Base-by-base conservation (phyloP, 495 filamentous ascomycete genomes). In the Zalerion maritima region DNA sequence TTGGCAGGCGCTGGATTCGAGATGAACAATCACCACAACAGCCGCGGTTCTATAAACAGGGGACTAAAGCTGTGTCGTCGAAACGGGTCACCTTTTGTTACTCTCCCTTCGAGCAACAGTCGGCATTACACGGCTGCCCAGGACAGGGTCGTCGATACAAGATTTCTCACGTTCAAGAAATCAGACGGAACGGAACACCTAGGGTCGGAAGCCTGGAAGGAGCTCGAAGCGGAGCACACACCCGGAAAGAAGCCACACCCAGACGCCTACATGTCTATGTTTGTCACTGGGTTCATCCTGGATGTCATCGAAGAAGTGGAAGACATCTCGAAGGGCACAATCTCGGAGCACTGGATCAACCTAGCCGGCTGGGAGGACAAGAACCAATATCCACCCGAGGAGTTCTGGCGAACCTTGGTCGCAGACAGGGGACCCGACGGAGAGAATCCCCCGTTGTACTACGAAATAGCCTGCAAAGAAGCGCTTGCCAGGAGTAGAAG, bases 341-440 rank as follows among this genome's bases (percentile, higher is more conserved):
- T 37, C 19, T 37, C 35, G 3, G 28, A 26, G 15, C 28, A 19
- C 24, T 36, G 24, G 38, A 32, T 38, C 41, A 29, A 36, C 5
- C 21, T 46, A 6, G 52, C 26, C 9, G 37, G 28, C n/a, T 52
- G 50, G 47, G 13, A 18, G 0, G 28, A 40, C 13, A 19, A n/a
- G 14, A 11, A 25, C 26, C 16, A 23, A 2, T 28, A 43, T 20
- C 45, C 47, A 3, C 51, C 51, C 1, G 52, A 57, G 3, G 42
- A 42, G 6, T 54, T 62, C 25, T 62, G 55, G 58, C 32, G 58
- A 2, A 62, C 60, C 0, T 24, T 64, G 0, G 57, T 64, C 0
- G 56, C 45, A 15, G 54, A 61, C 35, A 27, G 60, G 16, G 50
- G 53, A 9, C 37, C 25, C 22, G 29, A 48, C 25, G 40, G 47